phyloP scores from a whole-genome alignment of 202 grass and related monocot genomes.

The Setaria italica region DNA sequence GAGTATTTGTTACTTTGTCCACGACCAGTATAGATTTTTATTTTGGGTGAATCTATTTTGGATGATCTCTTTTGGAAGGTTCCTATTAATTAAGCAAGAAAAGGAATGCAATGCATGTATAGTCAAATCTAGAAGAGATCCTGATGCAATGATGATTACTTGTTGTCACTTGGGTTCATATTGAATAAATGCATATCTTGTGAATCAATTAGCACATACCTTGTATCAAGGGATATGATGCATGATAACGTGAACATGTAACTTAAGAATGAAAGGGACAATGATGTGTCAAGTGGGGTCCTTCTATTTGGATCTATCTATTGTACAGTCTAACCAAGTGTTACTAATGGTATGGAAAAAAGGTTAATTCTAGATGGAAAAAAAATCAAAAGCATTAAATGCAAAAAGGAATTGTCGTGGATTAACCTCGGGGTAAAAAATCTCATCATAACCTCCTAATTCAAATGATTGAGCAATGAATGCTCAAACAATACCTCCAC shows the following conservation, averaged over 20 bases:
- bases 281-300: not conserved
- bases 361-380: not conserved
- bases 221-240: not conserved
- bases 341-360: not conserved
- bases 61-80: not conserved
- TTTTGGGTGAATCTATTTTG: not conserved
- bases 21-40: not conserved
- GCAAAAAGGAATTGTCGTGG: not conserved
- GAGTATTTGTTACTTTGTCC: not conserved
- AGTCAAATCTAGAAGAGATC: not conserved
- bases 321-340: not conserved
- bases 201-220: not conserved
- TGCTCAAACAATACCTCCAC: not conserved
- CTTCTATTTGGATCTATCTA: not conserved
- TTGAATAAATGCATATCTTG: not conserved
- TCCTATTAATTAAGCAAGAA: not conserved
- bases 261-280: not conserved
- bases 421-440: not conserved
- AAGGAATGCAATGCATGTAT: not conserved
- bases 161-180: not conserved
- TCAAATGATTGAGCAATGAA: not conserved
- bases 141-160: not conserved
- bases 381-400: not conserved
- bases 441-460: not conserved
- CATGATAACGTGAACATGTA: not conserved